Evolutionary conservation across 805 yeast genomes (phyloP), one percentile per base, ranked within the genome.

Genomic region (Suhomyces vadensis): DNA sequence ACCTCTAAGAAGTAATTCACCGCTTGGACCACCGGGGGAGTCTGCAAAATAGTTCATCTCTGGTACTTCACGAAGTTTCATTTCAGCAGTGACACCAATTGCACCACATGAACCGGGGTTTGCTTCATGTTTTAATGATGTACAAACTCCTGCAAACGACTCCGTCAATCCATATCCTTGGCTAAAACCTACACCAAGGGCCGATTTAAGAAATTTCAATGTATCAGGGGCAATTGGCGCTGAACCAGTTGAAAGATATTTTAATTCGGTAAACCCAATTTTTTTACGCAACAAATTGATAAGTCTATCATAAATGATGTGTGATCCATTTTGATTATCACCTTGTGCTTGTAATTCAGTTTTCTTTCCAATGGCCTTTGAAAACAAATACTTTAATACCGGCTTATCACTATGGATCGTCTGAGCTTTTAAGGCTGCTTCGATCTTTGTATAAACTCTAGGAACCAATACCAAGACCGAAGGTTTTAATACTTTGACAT

Each of bases 81-180:
- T 71, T 54, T 82, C 85, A 13, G 71, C 55, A 21, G 76, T 70
- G 8, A 79, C 65, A 17, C 79, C 74, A n/a, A 78, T 69, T 1
- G 85, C 74, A 16, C 91, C 91, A 50, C 82, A 76, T 2, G 81
- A 68, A n/a, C 85, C 87, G 3, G 74, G 69, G 27, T 62, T 54
- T 23, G 64, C 49, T 43, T 83, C 88, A 47, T 52, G 66, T 4
- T 65, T 63, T 36, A 58, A 60, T 47, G 69, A 58, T 61, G 70
- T 50, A 17, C 71, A 61, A 42, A 75, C 56, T 3, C 83, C 84
- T 1, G 85, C 86, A 54, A 81, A 76, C 11, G 83, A 71, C 59
- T 83, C 89, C 5, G 87, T 81, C 31, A 82, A 71, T 3, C 91
- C 92, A 61, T 84, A 85, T 11, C 92, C 94, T 64, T 85, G 90